Conservation (phyloP, 2,329 filamentous ascomycete genomes). For the Alternaria sp. region DNA sequence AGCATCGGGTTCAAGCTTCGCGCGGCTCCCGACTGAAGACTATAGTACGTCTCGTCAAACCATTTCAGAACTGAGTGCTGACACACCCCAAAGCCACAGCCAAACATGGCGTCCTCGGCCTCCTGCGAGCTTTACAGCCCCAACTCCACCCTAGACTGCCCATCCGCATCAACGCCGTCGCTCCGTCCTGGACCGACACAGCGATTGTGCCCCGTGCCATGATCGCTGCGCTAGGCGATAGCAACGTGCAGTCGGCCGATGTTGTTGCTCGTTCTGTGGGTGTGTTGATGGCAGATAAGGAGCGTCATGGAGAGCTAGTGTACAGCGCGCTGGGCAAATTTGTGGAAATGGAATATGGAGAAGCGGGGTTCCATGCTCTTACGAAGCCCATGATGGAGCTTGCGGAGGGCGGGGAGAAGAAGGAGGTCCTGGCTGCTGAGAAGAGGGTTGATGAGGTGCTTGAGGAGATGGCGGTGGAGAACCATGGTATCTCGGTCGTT, state of each 20-base stretch:
- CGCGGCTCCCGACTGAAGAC: slow-evolving; percentile 31
- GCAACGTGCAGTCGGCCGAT: slow-evolving; percentile 28
- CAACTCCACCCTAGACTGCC: slow-evolving; percentile 30
- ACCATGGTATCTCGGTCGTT: not conserved
- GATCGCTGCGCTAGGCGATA: slow-evolving; percentile 22
- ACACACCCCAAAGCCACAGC: slow-evolving; percentile 25
- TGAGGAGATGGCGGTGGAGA: not conserved
- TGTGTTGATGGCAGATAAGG: slow-evolving; percentile 35
- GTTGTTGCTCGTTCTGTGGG: slow-evolving; percentile 32
- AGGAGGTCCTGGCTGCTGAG: slow-evolving; percentile 1
- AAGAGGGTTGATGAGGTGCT: not conserved
- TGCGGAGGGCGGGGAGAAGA: not conserved
- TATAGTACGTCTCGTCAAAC: slow-evolving; percentile 30
- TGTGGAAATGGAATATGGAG: slow-evolving; percentile 38
- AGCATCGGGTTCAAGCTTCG: slow-evolving; percentile 38
- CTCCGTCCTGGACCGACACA: slow-evolving; percentile 41
- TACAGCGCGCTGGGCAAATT: slow-evolving; percentile 33
- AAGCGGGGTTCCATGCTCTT: slow-evolving; percentile 24
- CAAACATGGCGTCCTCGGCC: slow-evolving; percentile 42
- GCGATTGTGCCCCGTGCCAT: slow-evolving; percentile 24
- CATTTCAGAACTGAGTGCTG: not conserved
- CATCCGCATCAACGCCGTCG: slow-evolving; percentile 44
- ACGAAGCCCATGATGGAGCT: slow-evolving; percentile 26
- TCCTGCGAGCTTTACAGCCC: slow-evolving; percentile 32
- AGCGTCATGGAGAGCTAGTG: slow-evolving; percentile 35